Evolutionary conservation across 2,329 filamentous ascomycete species (phyloP).

Genomic region (Epichloe typhina): DNA sequence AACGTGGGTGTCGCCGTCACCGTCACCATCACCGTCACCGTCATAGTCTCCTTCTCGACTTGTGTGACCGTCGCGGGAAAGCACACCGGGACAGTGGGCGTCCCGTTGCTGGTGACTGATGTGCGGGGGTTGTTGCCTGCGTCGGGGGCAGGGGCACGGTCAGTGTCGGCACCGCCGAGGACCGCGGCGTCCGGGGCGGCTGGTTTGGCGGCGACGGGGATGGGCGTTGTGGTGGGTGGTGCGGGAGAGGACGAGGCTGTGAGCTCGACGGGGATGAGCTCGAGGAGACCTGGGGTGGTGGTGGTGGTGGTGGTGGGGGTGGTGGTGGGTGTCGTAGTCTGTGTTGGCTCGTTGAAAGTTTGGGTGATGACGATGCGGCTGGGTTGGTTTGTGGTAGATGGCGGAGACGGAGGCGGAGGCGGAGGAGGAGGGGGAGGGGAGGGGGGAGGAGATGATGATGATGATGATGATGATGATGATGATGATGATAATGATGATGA

Average conservation of each 20-base stretch:
- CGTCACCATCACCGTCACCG: constrained; percentile 23
- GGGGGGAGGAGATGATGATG: no score
- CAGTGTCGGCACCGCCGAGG: neutral
- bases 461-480: neutral
- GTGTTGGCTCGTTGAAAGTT: constrained; percentile 14
- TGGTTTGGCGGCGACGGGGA: neutral
- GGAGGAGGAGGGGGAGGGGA: neutral
- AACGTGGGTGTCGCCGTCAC: constrained; percentile 20
- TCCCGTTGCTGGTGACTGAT: constrained; percentile 15
- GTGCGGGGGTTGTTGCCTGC: constrained; percentile 10
- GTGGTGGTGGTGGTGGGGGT: neutral
- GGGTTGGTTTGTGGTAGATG: neutral
- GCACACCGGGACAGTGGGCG: constrained; percentile 23
- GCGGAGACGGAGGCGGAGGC: neutral
- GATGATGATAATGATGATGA: neutral
- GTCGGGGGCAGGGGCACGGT: neutral
- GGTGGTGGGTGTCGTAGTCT: neutral
- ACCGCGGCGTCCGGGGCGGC: constrained; percentile 5
- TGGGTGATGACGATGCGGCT: constrained; percentile 14
- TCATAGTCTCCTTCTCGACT: constrained; percentile 15
- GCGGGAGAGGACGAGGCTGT: neutral
- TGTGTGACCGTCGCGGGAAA: constrained; percentile 25
- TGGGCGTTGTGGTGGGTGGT: constrained; percentile 1
- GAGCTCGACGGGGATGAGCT: constrained; percentile 16
- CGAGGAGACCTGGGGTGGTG: constrained; percentile 10